Base-by-base conservation (phyloP, 148 eudicot genomes). In the Rhododendron kiyosumense region DNA sequence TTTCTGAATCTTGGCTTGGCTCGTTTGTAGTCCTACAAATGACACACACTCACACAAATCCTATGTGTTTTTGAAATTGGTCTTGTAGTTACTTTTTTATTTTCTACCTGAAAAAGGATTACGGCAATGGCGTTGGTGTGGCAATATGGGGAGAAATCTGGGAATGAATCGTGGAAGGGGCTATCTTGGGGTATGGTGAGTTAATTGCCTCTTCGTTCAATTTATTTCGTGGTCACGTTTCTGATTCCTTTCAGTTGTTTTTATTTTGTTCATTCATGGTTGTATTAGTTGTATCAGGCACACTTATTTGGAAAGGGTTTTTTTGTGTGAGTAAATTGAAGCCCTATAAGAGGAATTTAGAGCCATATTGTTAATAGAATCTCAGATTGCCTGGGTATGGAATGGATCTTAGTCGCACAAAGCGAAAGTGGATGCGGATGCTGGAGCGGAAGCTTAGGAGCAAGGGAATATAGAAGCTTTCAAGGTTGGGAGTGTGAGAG, bases 121-220 rank as follows among this genome's bases (percentile, higher is more conserved):
- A 90, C 90, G 85, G 98, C 97, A 85, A 94, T 96, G 98, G 95
- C 88, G 8, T 89, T 96, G 91, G 98, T 94, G 71, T 96, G 98
- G 98, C 93, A 92, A 74, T 96, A 94, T 87, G 98, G 95, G 71
- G 93, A 94, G 84, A 92, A 86, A 86, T 89, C 96, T 52, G 98
- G 98, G 10, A 89, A 87, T 91, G 94, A 94, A 91, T 85, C 96
- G 45, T 94, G 98, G 98, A 94, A 96, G 86, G 96, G 98, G 83
- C 96, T 96, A 12, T 87, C 97, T 63, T 96, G 98, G 98, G 98
- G 96, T 85, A 96, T 96, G 98, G 97, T 96, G 84, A 94, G 96
- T 89, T 84, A 18, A 26, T 71, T 17, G 48, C 73, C 46, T 41
- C 26, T 77, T 10, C 1, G 6, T 41, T 38, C n/a, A 41, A 22